phyloP scores from a whole-genome alignment of 2,329 filamentous ascomycete genomes.

The Trichoderma harzianum region DNA sequence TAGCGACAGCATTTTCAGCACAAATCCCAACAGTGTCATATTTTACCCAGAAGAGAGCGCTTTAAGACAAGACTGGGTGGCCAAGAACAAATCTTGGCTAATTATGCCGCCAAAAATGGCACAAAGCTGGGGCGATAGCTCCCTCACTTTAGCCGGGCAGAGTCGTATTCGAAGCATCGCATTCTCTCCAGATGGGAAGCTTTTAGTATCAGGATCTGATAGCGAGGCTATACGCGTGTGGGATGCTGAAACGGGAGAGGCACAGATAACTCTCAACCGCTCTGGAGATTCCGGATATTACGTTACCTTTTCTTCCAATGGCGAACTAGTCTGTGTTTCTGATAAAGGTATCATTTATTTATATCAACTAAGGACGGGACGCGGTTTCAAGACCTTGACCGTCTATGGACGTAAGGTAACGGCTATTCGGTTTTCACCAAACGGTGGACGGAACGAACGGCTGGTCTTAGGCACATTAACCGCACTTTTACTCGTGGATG shows the following conservation, averaged over 20 bases:
- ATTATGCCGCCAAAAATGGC: neutral
- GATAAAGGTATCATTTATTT: rapidly evolving
- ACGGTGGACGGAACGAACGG: neutral
- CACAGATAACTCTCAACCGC: no score
- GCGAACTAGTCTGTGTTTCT: neutral
- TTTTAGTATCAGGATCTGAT: neutral
- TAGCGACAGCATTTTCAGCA: rapidly evolving
- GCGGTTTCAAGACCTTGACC: rapidly evolving
- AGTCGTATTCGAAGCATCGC: neutral
- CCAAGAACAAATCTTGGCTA: neutral
- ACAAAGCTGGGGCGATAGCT: neutral
- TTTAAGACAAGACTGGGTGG: neutral
- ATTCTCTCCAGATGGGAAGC: neutral
- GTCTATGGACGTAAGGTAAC: no score
- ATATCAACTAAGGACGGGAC: neutral
- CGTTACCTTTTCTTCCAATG: no score
- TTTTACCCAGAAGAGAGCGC: neutral
- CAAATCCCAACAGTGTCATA: neutral
- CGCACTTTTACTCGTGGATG: neutral
- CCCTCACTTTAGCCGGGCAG: no score
- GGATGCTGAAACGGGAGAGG: neutral
- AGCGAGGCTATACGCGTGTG: neutral
- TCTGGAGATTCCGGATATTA: no score
- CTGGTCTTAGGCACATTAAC: neutral
- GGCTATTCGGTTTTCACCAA: neutral